These are phyloP conservation scores for Barnettozyma siamensis DNA, from an alignment of 805 yeast species.

Conservation along the genomic window DNA sequence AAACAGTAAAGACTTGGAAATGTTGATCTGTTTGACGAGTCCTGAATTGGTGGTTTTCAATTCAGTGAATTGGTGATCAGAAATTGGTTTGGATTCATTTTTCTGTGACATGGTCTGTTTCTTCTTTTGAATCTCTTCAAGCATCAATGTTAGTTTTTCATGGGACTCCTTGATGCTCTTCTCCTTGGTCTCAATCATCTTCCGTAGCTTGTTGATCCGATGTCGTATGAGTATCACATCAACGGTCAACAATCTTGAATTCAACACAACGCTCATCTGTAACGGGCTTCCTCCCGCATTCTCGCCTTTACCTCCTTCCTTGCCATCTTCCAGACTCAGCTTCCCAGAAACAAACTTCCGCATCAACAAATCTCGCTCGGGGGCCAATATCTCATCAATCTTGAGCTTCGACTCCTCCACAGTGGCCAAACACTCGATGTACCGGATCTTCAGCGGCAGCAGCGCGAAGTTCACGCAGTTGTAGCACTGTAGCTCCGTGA, in stretches of 20 bases:
- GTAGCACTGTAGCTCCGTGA: constrained; percentile 9
- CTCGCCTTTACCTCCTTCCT: neutral
- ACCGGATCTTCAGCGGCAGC: constrained; percentile 13
- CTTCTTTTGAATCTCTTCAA: neutral
- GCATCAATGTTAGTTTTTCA: neutral
- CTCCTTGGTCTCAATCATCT: constrained; percentile 7
- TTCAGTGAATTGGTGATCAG: too few species aligned
- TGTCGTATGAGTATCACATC: constrained; percentile 17
- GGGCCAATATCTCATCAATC: constrained; percentile 13
- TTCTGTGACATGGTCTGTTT: neutral
- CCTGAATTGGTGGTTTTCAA: neutral
- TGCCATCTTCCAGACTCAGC: constrained; percentile 2
- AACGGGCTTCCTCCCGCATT: neutral
- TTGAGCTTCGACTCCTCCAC: constrained; percentile 2
- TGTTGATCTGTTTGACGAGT: constrained; percentile 19
- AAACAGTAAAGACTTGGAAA: constrained; percentile 18
- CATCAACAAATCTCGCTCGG: constrained; percentile 12
- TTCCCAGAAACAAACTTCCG: constrained; percentile 8
- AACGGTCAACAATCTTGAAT: constrained; percentile 20
- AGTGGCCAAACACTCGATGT: constrained; percentile 10
- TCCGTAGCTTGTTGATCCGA: constrained; percentile 10
- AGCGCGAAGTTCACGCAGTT: constrained; percentile 13
- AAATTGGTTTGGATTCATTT: too few species aligned
- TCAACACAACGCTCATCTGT: constrained; percentile 18
- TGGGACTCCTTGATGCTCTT: neutral